A percentile compares a stretch with the other conserved stretches of the same genome.
Conservation (phyloP, 805 yeast species). For the Cyberlindnera nakhonratchasimensis region DNA sequence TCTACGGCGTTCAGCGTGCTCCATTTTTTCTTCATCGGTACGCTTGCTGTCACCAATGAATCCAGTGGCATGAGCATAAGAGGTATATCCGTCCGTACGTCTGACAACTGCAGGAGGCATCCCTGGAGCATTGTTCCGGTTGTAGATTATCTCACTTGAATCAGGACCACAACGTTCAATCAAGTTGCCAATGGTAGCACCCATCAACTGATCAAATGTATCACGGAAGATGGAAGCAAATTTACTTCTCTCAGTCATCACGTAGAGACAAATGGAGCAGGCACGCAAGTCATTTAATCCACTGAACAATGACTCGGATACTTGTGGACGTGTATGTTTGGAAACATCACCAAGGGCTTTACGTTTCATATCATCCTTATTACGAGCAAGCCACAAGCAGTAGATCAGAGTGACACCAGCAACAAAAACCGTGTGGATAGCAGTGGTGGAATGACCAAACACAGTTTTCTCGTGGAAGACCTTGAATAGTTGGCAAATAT, state of each 20-base stretch:
- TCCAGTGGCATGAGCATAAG: conserved; percentile 22
- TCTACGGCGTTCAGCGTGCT: conserved; percentile 46
- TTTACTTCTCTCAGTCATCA: conserved; percentile 62
- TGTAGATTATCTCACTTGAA: conserved; percentile 52
- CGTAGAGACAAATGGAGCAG: conserved; percentile 60
- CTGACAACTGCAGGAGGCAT: conserved; percentile 61
- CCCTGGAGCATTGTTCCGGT: conserved; percentile 36
- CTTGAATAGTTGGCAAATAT: conserved; percentile 60
- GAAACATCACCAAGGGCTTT: conserved; percentile 52
- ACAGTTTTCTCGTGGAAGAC: conserved; percentile 61
- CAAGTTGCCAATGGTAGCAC: conserved; percentile 59
- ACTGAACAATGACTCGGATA: conserved; percentile 49
- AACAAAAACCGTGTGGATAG: conserved; percentile 63
- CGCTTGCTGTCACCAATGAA: conserved; percentile 15
- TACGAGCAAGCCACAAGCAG: conserved; percentile 64
- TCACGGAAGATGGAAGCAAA: conserved; percentile 62
- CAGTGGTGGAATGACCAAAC: conserved; percentile 60
- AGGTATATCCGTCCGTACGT: conserved; percentile 33
- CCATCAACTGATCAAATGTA: conserved; percentile 63
- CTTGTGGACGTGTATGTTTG: conserved; percentile 57
- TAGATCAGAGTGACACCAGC: conserved; percentile 67
- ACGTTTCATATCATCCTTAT: conserved; percentile 55
- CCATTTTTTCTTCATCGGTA: conserved; percentile 38
- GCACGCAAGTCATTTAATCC: conserved; percentile 63
- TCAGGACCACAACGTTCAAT: conserved; percentile 63